Evolutionary conservation across 768 basidiomycete genomes (phyloP), one percentile per base, ranked within the genome.

Genomic region (Pleurotus tuoliensis): DNA sequence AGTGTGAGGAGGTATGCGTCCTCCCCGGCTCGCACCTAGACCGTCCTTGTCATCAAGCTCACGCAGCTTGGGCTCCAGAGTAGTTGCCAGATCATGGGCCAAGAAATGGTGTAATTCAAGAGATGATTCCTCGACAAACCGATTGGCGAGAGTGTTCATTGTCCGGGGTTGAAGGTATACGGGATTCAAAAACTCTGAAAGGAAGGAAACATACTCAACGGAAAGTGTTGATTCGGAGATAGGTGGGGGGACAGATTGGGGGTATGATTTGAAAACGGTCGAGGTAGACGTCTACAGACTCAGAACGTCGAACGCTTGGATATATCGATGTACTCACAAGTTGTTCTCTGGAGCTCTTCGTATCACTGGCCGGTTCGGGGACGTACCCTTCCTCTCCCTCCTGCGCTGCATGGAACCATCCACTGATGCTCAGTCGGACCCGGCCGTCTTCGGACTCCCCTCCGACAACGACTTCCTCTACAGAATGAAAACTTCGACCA

Each of bases 391-490:
- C 90, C 68, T 98, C 96, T 9, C 91, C 93, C 60, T 89, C 86
- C 65, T 96, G 86, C 0, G 93, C 88, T 20, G 87, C 85, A 67
- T 98, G 96, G 74, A 98, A 98, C 96, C 96, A 98, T 5, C 96
- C 96, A 63, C 90, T 94, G 63, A 98, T 90, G 61, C 90, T 93
- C 63, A 98, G 71, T 37, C 96, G 76, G 63, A 88, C 80, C 44
- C 84, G 72, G 0, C 87, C 88, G 44, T 90, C 88, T 59, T 84
- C 73, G 18, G 71, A 83, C 47, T 76, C 79, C 47, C 84, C 83
- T 0, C 85, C 88, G 0, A 92, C 87, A n/a, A 96, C 84, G 30
- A 98, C 96, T 68, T 98, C 96, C 66, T 98, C 91, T 4, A 98
- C 96, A 0, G 94, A 91, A 70, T 98, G 96, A 73, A 98, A 98